Evolutionary conservation across 176 grass and related monocot genomes (phyloP), one percentile per base, ranked within the genome.

Genomic region (Oryza meyeriana): DNA sequence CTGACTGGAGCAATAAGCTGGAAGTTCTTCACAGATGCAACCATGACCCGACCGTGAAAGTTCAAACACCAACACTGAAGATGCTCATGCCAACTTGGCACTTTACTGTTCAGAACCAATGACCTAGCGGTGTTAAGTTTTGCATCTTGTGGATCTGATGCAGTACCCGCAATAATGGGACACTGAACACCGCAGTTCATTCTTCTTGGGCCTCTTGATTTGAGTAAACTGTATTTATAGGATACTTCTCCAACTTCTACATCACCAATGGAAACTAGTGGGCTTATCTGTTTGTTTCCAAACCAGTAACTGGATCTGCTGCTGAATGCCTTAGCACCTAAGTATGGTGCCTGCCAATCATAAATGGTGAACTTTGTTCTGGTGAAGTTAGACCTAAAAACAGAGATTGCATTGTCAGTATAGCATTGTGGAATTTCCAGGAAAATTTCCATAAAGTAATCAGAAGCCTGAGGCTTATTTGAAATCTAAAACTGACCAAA

Each of bases 11-110:
- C 78, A 71, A 85, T 70, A 36, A 90, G 80, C 29, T 94, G 91
- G 77, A 97, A 94, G 39, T 93, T 97, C 77, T 97, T 93, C 25
- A 88, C 85, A 10, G 87, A 94, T 10, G 89, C 87, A 86, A 90
- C 85, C 34, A 87, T 85, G 50, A 90, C 89, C 6, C 81, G 81
- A 0, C 87, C 91, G 59, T 85, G 66, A 72, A 97, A 91, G 65
- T 97, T 89, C 77, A 97, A 48, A 44, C 74, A 93, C 84, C 94
- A 97, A 42, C 90, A 93, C 34, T 89, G 86, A 29, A 91, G 67
- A 71, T 91, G 55, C 72, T 93, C 90, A 36, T 90, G 75, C 93
- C 90, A 92, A 17, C 82, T 66, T 25, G 88, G 90, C 4, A 81
- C 74, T 71, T 89, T 93, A 70, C 89, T 93, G 74, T 83, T 87